These are phyloP conservation scores for Angophora floribunda DNA, from an alignment of 345 rosid species.

Conservation along the genomic window DNA sequence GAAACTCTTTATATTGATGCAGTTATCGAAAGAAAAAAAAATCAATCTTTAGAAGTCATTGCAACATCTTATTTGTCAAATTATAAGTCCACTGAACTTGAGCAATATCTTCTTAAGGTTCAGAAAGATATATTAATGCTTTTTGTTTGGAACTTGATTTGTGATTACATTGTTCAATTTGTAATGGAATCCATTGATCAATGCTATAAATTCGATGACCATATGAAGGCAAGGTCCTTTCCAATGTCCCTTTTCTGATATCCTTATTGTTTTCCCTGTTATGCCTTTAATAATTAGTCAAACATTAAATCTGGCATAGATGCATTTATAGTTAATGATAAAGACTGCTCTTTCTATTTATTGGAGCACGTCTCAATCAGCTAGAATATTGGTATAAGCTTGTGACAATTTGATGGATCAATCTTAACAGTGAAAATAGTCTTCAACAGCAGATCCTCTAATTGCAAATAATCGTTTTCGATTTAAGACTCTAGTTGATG, in stretches of 20 bases:
- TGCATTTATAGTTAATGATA: not conserved
- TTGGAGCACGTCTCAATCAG: not conserved
- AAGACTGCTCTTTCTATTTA: not conserved
- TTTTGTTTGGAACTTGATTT: not conserved
- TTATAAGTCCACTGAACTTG: not conserved
- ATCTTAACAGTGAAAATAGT: not conserved
- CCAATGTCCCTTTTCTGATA: not conserved
- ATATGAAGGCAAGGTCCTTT: not conserved
- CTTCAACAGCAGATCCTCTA: not conserved
- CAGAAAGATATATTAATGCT: not conserved
- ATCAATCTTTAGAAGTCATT: not conserved
- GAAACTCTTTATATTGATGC: not conserved
- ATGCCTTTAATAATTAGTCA: not conserved
- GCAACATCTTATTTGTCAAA: not conserved
- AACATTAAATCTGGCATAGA: not conserved
- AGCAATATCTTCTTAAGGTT: not conserved
- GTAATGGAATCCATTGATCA: not conserved
- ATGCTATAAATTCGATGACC: not conserved
- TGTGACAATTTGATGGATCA: not conserved
- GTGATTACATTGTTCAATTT: not conserved
- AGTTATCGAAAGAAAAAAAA: not conserved
- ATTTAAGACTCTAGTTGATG: not conserved
- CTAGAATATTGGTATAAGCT: not conserved
- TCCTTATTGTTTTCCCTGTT: not conserved
- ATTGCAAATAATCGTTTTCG: not conserved